phyloP scores from a whole-genome alignment of 2,329 filamentous ascomycete species.

The Fonsecaea monophora region DNA sequence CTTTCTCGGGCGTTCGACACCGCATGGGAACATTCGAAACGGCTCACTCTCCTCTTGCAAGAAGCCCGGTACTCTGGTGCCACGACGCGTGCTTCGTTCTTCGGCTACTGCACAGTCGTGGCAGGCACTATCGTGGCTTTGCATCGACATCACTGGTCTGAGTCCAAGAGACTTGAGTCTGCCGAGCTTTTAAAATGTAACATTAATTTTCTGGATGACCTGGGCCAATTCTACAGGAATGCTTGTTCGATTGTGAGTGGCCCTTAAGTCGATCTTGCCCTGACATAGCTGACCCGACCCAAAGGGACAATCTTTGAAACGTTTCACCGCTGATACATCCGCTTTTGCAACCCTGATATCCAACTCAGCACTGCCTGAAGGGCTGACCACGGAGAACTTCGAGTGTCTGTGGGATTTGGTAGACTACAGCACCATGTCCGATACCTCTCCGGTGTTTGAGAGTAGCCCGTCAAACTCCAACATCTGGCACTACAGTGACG shows the following conservation, averaged over 20 bases:
- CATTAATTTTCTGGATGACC: conserved; percentile 3
- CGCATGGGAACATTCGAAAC: conserved; percentile 43
- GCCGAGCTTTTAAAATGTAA: not conserved
- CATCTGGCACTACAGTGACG: too few species aligned
- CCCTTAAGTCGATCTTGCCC: not conserved
- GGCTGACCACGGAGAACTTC: not conserved
- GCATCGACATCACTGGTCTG: conserved; percentile 1
- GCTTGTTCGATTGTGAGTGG: conserved; percentile 8
- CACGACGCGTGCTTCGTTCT: conserved; percentile 43
- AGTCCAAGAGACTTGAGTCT: conserved; percentile 10
- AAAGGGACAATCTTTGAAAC: not conserved
- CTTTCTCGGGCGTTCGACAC: conserved; percentile 40
- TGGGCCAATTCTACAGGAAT: conserved; percentile 5
- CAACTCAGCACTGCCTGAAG: not conserved
- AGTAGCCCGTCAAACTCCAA: too few species aligned
- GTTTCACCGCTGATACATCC: conserved; percentile 1
- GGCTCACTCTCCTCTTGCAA: conserved; percentile 41
- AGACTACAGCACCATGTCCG: conserved; percentile 20
- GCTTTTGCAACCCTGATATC: not conserved
- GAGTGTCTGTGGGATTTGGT: conserved; percentile 6
- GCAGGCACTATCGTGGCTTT: conserved; percentile 33
- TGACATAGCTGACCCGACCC: not conserved
- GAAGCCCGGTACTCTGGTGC: conserved; percentile 39
- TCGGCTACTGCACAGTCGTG: conserved; percentile 45
- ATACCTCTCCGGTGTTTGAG: not conserved